These are phyloP conservation scores for Castanospermum australe DNA, from an alignment of 306 rosid species.

Conservation along the genomic window DNA sequence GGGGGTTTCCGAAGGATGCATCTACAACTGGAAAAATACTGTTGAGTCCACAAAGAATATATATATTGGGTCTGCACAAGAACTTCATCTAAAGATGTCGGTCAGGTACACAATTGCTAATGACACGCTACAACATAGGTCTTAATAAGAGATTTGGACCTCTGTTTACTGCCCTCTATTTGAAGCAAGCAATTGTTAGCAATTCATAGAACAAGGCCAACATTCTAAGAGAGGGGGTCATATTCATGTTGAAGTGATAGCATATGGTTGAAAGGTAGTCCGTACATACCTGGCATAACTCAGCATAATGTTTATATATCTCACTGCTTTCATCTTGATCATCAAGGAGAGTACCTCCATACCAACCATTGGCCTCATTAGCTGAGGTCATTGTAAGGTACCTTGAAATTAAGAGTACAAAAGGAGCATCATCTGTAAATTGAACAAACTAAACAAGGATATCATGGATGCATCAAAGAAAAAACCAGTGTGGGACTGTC, in stretches of 20 bases:
- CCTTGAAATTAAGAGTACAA: conserved; percentile 44
- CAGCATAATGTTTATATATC: conserved; percentile 86
- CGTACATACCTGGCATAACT: conserved; percentile 67
- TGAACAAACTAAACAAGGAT: neutral
- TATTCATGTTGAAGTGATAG: neutral
- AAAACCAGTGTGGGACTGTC: neutral
- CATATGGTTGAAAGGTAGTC: neutral
- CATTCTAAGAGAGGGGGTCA: neutral
- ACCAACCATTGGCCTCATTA: conserved; percentile 85
- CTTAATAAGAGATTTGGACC: neutral
- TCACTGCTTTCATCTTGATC: conserved; percentile 89
- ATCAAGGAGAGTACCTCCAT: conserved; percentile 77
- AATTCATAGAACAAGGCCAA: neutral
- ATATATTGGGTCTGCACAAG: neutral
- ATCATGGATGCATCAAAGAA: neutral
- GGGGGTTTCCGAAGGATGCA: too few species aligned
- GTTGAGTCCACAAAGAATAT: too few species aligned
- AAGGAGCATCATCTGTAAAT: conserved; percentile 24
- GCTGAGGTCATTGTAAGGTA: conserved; percentile 72
- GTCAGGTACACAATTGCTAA: neutral
- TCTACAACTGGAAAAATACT: too few species aligned
- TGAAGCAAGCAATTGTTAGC: neutral
- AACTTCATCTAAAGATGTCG: neutral
- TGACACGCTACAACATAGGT: neutral
- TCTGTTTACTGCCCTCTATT: neutral